Base-by-base conservation (phyloP, 2,329 filamentous ascomycete species). In the Neofusicoccum parvum region DNA sequence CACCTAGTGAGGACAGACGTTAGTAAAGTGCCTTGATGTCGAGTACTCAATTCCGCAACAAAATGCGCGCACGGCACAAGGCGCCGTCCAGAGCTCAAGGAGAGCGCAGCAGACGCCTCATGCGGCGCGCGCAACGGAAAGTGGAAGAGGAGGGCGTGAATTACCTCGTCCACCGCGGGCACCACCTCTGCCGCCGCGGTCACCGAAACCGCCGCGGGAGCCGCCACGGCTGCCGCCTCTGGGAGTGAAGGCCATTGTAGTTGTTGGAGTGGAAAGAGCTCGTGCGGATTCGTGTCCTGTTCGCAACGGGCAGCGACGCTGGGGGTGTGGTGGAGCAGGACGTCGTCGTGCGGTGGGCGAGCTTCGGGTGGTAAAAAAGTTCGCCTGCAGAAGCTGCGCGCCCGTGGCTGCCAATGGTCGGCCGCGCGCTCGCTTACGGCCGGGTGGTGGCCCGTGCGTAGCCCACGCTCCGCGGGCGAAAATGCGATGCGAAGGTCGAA, bases 221-320 rank as follows among this genome's bases (percentile, higher is more conserved):
- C 67, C 70, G 56, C 71, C 69, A 64, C 68, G 65, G 46, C 70
- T 32, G 27, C 27, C 82, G 67, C 81, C 81, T 72, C 80, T 73
- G 17, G 80, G 80, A 70, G 80, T 81, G 72, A 81, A 82, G 65
- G 79, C 78, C 80, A 82, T 82, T 66, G 23, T 50, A 53, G 12
- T 32, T 36, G 12, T 37, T 43, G 37, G 3, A 34, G 50, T 32
- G 37, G 48, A 46, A 43, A 64, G 5, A 43, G 23, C 20, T 53
- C 48, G 60, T 45, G 39, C 50, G 39, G 60, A 12, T 39, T 37
- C 32, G 20, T 27, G 14, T 51, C 14, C 15, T 10, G 23, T 41
- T 36, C 51, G 60, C 60, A 48, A 56, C 53, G 37, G 20, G 53
- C 53, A 51, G 60, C 60, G 39, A 50, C 60, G 39, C 37, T 63